Percentiles rank a stretch among this genome's conserved stretches.
phyloP scores from a whole-genome alignment of 2,329 filamentous ascomycete species.

The Exophiala lecanii-corni region DNA sequence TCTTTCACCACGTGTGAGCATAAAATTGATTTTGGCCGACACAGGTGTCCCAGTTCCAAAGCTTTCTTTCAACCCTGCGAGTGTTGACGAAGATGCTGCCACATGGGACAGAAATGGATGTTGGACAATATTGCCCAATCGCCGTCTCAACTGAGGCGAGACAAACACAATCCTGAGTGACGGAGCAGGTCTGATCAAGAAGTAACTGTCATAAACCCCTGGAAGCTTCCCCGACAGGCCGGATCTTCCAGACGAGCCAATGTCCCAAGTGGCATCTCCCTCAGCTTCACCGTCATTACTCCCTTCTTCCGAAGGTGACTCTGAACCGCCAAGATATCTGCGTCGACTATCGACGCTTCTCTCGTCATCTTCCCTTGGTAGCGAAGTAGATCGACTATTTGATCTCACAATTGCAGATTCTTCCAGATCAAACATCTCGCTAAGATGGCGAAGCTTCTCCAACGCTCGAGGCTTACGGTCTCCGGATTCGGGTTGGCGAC shows the following conservation, averaged over 20 bases:
- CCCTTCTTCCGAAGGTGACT: conserved; percentile 12
- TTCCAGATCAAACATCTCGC: conserved; percentile 30
- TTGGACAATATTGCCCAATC: conserved; percentile 31
- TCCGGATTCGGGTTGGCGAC: neutral
- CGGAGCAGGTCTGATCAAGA: conserved; percentile 29
- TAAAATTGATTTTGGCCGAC: conserved; percentile 42
- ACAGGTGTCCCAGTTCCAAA: conserved; percentile 36
- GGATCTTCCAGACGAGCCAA: conserved; percentile 22
- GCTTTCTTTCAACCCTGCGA: conserved; percentile 37
- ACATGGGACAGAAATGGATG: conserved; percentile 41
- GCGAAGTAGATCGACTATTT: conserved; percentile 22
- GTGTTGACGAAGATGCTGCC: conserved; percentile 35
- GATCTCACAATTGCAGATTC: conserved; percentile 27
- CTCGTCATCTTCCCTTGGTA: conserved; percentile 24
- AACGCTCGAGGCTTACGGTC: conserved; percentile 20
- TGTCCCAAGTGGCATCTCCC: conserved; percentile 12
- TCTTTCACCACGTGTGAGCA: conserved; percentile 21
- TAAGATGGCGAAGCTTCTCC: conserved; percentile 26
- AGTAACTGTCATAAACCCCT: conserved; percentile 31
- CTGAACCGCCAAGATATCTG: conserved; percentile 16
- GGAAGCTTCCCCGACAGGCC: conserved; percentile 29
- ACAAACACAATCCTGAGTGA: conserved; percentile 32
- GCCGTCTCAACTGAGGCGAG: conserved; percentile 29
- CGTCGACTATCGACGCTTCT: conserved; percentile 13
- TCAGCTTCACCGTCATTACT: conserved; percentile 6